Conservation (phyloP, 768 basidiomycete species). For the Flagelloscypha sp. region DNA sequence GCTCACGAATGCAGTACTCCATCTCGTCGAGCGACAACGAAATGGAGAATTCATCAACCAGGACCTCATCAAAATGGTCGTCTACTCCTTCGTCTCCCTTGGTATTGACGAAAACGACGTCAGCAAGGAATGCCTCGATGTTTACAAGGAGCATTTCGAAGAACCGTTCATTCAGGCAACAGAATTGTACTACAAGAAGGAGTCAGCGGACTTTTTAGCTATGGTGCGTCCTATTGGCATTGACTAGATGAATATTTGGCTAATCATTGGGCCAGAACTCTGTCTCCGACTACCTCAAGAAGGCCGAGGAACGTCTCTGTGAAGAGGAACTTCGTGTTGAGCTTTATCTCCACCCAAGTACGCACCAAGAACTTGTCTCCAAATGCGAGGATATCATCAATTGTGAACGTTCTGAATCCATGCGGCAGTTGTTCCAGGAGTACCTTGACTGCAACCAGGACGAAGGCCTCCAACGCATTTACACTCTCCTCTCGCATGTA, state of each 20-base stretch:
- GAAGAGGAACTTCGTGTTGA: constrained; percentile 97
- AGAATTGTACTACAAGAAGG: constrained; percentile 84
- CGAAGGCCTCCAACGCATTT: constrained; percentile 93
- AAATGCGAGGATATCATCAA: constrained; percentile 93
- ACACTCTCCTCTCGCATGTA: constrained; percentile 84
- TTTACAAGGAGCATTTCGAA: constrained; percentile 91
- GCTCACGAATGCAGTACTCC: constrained; percentile 79
- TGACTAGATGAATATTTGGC: too few relatives aligned
- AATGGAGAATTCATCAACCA: constrained; percentile 94
- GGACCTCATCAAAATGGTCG: constrained; percentile 85
- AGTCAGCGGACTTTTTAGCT: constrained; percentile 87
- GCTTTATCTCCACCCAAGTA: constrained; percentile 83
- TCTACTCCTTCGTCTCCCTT: constrained; percentile 91
- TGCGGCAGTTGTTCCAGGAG: constrained; percentile 92
- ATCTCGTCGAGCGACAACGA: constrained; percentile 86
- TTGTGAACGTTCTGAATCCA: constrained; percentile 69
- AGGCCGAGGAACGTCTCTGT: constrained; percentile 83
- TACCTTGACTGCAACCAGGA: constrained; percentile 90
- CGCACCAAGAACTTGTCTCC: constrained; percentile 69
- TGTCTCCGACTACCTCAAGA: constrained; percentile 91
- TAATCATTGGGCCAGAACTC: too few relatives aligned
- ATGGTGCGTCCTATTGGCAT: too few relatives aligned
- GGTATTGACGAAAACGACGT: constrained; percentile 89
- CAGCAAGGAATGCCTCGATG: constrained; percentile 87
- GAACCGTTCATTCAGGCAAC: constrained; percentile 82